A percentile compares a stretch with the other conserved stretches of the same genome.
phyloP scores from a whole-genome alignment of 257 asterid species.

The Nicotiana attenuata region DNA sequence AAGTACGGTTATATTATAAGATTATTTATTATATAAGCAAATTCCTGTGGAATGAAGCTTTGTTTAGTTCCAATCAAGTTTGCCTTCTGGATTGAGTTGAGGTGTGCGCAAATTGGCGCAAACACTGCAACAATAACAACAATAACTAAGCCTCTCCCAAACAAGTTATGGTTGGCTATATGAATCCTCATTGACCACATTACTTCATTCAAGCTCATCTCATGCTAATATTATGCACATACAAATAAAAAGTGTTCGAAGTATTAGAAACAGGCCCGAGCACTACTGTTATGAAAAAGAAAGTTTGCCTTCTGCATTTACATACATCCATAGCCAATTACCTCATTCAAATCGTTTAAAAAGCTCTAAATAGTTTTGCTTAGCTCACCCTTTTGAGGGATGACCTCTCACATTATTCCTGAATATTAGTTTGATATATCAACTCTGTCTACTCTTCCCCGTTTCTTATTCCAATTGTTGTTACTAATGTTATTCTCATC shows the following conservation, averaged over 20 bases:
- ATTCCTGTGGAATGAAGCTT: not conserved
- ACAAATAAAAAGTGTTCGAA: no score
- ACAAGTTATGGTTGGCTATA: not conserved
- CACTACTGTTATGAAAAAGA: not conserved
- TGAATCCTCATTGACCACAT: not conserved
- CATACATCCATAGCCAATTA: not conserved
- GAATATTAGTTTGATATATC: not conserved
- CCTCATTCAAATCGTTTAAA: not conserved
- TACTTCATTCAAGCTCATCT: not conserved
- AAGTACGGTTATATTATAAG: not conserved
- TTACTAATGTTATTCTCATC: not conserved
- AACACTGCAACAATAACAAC: not conserved
- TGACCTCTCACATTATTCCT: not conserved
- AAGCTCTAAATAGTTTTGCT: not conserved
- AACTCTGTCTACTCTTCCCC: not conserved
- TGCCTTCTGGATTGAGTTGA: not conserved
- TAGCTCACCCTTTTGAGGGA: not conserved
- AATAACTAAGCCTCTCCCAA: not conserved
- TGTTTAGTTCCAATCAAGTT: not conserved
- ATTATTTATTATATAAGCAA: not conserved
- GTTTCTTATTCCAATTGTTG: not conserved
- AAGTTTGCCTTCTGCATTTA: not conserved
- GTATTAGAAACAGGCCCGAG: no score
- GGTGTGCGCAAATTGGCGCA: not conserved
- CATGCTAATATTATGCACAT: not conserved